Conservation (phyloP, 2,329 filamentous ascomycete genomes). For the Aspergillus candidus region DNA sequence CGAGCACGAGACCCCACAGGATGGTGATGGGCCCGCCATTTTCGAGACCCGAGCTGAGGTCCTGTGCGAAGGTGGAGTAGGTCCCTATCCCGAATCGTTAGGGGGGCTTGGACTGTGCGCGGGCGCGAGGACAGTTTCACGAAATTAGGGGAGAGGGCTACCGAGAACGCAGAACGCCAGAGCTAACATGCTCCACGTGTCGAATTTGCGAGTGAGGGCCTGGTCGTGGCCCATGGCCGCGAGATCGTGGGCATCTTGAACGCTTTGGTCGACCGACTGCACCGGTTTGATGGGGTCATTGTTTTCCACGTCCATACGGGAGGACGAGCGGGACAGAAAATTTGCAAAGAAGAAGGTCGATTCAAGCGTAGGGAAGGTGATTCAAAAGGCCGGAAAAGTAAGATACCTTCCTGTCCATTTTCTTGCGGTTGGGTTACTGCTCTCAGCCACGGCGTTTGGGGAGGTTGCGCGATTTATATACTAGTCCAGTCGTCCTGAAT, state of each 20-base stretch:
- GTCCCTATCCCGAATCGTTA: slow-evolving; percentile 33
- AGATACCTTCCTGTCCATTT: no score
- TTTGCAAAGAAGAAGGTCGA: neutral
- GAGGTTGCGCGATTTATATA: no score
- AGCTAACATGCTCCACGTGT: slow-evolving; percentile 52
- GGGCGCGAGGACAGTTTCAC: no score
- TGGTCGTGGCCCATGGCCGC: slow-evolving; percentile 40
- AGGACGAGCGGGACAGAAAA: neutral
- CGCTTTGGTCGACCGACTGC: slow-evolving; percentile 27
- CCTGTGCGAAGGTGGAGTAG: slow-evolving; percentile 54
- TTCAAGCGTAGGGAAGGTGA: slow-evolving; percentile 20
- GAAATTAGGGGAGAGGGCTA: slow-evolving; percentile 7
- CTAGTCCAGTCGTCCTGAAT: no score
- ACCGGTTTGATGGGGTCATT: slow-evolving; percentile 22
- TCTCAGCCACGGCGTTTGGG: no score
- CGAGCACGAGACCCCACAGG: slow-evolving; percentile 52
- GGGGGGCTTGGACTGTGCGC: neutral
- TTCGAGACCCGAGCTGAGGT: slow-evolving; percentile 47
- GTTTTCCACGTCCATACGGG: slow-evolving; percentile 27
- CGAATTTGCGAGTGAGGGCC: slow-evolving; percentile 45
- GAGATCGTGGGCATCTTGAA: slow-evolving; percentile 38
- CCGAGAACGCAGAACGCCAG: slow-evolving; percentile 53
- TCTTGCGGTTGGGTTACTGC: no score
- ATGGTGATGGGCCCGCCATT: slow-evolving; percentile 51
- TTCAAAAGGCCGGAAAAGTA: slow-evolving; percentile 16